These are phyloP conservation scores for Physcia stellaris DNA, from an alignment of 495 filamentous ascomycete species.

Conservation along the genomic window DNA sequence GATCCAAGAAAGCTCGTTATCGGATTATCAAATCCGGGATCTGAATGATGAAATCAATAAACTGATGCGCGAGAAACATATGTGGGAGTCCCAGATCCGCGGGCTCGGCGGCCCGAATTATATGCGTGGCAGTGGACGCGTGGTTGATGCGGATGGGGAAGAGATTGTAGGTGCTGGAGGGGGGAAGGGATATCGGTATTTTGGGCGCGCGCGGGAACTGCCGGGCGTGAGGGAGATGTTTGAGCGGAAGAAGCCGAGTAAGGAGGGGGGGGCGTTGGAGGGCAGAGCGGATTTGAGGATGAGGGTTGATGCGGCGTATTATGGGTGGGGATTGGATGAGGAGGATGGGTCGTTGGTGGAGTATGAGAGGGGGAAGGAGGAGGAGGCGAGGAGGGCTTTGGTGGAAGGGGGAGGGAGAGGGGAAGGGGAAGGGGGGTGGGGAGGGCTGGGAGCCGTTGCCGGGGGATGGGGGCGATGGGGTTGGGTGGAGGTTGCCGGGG, in stretches of 20 bases:
- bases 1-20: slow-evolving; percentile 79
- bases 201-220: slow-evolving; percentile 78
- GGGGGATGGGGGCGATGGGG: slow-evolving; percentile 71
- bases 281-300: slow-evolving; percentile 56
- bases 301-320: slow-evolving; percentile 88
- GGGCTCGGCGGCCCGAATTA: slow-evolving; percentile 94
- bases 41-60: slow-evolving; percentile 99
- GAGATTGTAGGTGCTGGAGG: slow-evolving; percentile 83
- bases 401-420: slow-evolving; percentile 28
- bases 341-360: slow-evolving; percentile 74
- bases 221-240: slow-evolving; percentile 97
- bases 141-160: slow-evolving; percentile 83
- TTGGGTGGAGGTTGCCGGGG: slow-evolving; percentile 72
- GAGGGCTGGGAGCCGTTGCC: slow-evolving; percentile 81
- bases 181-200: slow-evolving; percentile 84
- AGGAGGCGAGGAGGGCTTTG: slow-evolving; percentile 58
- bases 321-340: slow-evolving; percentile 88
- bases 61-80: slow-evolving; percentile 94
- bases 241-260: slow-evolving; percentile 48
- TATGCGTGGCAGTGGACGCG: slow-evolving; percentile 73
- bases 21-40: slow-evolving; percentile 94
- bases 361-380: slow-evolving; percentile 76
- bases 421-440: slow-evolving; percentile 52
- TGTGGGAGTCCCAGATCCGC: slow-evolving; percentile 95
- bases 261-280: slow-evolving; percentile 45